Base-by-base conservation (phyloP, 108 stramenopile genomes). In the Phaeodactylum tricornutum region DNA sequence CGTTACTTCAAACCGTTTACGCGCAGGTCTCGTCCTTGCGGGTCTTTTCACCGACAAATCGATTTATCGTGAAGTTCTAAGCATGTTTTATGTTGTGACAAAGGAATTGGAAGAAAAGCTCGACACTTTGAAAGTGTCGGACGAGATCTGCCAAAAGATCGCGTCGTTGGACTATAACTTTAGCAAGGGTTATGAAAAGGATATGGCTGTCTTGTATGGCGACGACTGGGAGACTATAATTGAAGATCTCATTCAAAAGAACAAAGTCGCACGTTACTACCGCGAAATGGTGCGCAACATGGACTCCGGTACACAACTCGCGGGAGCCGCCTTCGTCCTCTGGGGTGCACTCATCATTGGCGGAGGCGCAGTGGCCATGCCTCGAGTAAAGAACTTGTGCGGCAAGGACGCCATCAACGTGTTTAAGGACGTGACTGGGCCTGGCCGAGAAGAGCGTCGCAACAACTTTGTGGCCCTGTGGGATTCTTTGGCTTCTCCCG, bases 311-410 rank as follows among this genome's bases (percentile, higher is more conserved):
- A 26, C 9, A n/a, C 57, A 71, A 37, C 35, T 53, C 28, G 63
- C 50, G 17, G 72, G 66, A n/a, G 72, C 67, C 15, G 61, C 55
- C 1, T 68, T 69, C 34, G 55, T 65, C 11, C 48, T 74, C 29
- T 68, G 67, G 64, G 72, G 72, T 11, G 66, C 72, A 0, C 42
- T 74, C 11, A 35, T 74, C 19, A 69, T 74, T 29, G 72, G 72
- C 8, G 72, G 72, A 16, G 72, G 72, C 3, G 67, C 72, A 12
- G 55, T 50, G 24, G 37, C 62, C 25, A 57, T 40, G 48, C 72
- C 72, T 4, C 14, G 58, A 47, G 68, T 69, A 4, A 40, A 61
- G 26, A 50, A 48, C 20, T 32, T 62, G 24, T 74, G 57, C 53
- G 72, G 72, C 2, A 41, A 55, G 30, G 58, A 46, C 33, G 72